Percentiles rank a stretch among this genome's conserved stretches.
Evolutionary conservation across 345 rosid genomes (phyloP).

Genomic region (Bruguiera gymnorhiza): DNA sequence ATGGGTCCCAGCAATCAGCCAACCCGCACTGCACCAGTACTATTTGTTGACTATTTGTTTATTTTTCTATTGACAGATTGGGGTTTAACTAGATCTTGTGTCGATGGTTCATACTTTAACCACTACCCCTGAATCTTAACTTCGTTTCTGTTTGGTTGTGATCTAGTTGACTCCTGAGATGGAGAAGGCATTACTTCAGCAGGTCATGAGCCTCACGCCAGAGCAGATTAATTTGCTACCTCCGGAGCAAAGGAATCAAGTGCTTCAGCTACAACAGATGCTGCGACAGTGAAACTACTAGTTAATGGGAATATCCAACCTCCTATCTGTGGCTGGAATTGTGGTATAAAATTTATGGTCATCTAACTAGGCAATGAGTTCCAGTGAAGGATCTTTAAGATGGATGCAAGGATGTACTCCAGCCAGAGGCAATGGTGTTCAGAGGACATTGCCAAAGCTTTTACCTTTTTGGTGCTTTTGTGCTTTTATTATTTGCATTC

Average conservation of each 20-base stretch:
- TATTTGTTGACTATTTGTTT: neutral
- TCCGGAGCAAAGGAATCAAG: conserved; percentile 86
- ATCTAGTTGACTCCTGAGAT: conserved; percentile 82
- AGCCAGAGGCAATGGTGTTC: too few species aligned
- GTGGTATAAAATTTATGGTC: neutral
- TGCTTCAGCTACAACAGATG: conserved; percentile 92
- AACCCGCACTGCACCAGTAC: conserved; percentile 61
- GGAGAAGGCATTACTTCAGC: conserved; percentile 97
- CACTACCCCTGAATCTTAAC: neutral
- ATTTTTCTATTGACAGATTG: neutral
- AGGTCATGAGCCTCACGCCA: conserved; percentile 95
- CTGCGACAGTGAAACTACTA: conserved; percentile 61
- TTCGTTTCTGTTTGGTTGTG: conserved; percentile 1
- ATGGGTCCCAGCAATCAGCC: conserved; percentile 61
- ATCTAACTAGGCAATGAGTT: neutral
- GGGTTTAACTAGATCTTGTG: neutral
- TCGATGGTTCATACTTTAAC: neutral
- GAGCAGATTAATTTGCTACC: conserved; percentile 89
- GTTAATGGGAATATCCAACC: neutral
- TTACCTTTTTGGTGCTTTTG: too few species aligned
- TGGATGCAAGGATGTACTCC: neutral
- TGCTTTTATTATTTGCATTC: too few species aligned
- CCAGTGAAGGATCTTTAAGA: neutral
- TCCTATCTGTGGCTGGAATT: neutral
- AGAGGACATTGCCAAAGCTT: too few species aligned